These are phyloP conservation scores for Seminavis robusta DNA, from an alignment of 108 stramenopile species.

Conservation along the genomic window DNA sequence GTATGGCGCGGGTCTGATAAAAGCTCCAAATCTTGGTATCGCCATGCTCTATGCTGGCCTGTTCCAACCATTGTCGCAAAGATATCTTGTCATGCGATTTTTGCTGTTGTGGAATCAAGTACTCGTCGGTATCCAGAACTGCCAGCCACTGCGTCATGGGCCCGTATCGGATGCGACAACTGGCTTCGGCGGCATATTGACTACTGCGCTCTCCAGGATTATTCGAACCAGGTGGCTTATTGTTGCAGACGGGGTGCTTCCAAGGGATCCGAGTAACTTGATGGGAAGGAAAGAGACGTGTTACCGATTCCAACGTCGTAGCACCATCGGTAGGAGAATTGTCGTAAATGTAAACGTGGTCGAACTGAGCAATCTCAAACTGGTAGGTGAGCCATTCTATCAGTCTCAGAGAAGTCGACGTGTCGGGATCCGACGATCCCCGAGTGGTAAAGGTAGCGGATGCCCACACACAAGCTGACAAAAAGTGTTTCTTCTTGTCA, in stretches of 20 bases:
- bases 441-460: conserved; percentile 61
- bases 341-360: conserved; percentile 81
- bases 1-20: conserved; percentile 30
- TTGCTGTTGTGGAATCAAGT: conserved; percentile 68
- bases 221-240: conserved; percentile 65
- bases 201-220: conserved; percentile 69
- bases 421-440: conserved; percentile 22
- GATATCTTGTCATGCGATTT: too few species aligned
- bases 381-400: conserved; percentile 85
- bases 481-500: conserved; percentile 36
- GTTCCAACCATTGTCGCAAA: conserved; percentile 47
- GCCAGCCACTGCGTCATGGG: conserved; percentile 75
- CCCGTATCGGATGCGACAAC: conserved; percentile 66
- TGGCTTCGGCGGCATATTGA: conserved; percentile 76
- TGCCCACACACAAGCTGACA: conserved; percentile 73
- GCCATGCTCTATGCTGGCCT: conserved; percentile 37
- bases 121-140: conserved; percentile 72
- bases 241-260: conserved; percentile 59
- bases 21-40: conserved; percentile 61
- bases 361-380: conserved; percentile 72
- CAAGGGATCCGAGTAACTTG: conserved; percentile 56
- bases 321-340: conserved; percentile 49
- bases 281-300: conserved; percentile 19
- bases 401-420: conserved; percentile 38
- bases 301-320: conserved; percentile 24